phyloP scores from a whole-genome alignment of 1,284 basidiomycete species.

The Entoloma clypeatum region DNA sequence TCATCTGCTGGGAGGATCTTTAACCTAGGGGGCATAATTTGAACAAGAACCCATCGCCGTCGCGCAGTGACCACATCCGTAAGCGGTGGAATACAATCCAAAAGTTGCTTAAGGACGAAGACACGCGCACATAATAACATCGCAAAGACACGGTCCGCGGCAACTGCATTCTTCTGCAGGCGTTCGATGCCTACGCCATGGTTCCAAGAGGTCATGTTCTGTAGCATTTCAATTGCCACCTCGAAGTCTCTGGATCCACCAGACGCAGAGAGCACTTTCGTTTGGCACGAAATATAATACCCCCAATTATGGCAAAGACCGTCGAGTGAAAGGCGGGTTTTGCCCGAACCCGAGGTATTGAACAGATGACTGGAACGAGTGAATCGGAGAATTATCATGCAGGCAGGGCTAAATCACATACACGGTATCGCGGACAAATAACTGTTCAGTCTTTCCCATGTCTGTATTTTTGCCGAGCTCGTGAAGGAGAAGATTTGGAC shows the following conservation, averaged over 20 bases:
- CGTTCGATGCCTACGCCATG: constrained; percentile 1
- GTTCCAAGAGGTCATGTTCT: constrained; percentile 9
- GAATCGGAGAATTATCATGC: neutral
- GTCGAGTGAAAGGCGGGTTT: constrained; percentile 36
- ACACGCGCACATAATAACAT: constrained; percentile 17
- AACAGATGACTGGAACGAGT: too few species aligned
- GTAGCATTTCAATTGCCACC: constrained; percentile 8
- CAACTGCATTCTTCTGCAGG: neutral
- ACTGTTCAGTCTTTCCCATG: neutral
- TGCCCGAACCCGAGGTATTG: constrained; percentile 38
- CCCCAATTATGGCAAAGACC: constrained; percentile 38
- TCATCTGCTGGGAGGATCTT: too few species aligned
- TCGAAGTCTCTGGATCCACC: constrained; percentile 13
- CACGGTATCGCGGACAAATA: constrained; percentile 10
- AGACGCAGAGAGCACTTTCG: too few species aligned
- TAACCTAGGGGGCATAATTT: constrained; percentile 10
- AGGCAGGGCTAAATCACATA: too few species aligned
- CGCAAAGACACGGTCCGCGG: constrained; percentile 13
- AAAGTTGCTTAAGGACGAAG: constrained; percentile 13
- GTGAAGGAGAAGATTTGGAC: constrained; percentile 14
- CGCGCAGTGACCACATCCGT: constrained; percentile 6
- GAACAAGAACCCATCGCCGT: constrained; percentile 12
- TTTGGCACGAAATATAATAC: constrained; percentile 32
- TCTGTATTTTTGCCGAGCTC: constrained; percentile 9
- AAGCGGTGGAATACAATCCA: neutral